Evolutionary conservation across 768 basidiomycete genomes (phyloP).

Genomic region (Trametes cinnabarina): DNA sequence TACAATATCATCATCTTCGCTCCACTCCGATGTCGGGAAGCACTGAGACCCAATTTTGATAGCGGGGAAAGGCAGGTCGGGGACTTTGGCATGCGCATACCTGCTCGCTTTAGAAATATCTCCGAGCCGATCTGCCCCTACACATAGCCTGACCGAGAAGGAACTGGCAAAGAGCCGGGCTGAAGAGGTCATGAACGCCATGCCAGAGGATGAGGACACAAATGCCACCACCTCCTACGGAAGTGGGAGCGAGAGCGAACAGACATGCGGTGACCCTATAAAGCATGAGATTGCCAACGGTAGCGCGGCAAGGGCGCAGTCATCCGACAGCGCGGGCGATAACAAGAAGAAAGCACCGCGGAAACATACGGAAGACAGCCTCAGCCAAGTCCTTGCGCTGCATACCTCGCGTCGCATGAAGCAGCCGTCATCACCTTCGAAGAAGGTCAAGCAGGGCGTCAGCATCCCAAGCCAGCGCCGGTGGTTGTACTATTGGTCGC

Average conservation of each 20-base stretch:
- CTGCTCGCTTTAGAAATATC: constrained; percentile 57
- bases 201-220: constrained; percentile 42
- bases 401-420: constrained; percentile 76
- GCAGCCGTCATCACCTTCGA: constrained; percentile 24
- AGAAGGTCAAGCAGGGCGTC: constrained; percentile 50
- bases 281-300: constrained; percentile 17
- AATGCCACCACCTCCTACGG: constrained; percentile 12
- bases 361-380: constrained; percentile 19
- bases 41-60: constrained; percentile 3
- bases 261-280: constrained; percentile 18
- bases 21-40: not conserved
- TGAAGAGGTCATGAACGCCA: constrained; percentile 46
- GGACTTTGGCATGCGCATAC: constrained; percentile 82
- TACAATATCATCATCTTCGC: not conserved
- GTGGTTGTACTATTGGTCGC: constrained; percentile 77
- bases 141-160: constrained; percentile 45
- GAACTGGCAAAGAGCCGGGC: constrained; percentile 49
- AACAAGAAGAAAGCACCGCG: not conserved
- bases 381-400: constrained; percentile 60
- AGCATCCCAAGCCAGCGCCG: constrained; percentile 81
- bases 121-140: constrained; percentile 47
- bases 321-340: not conserved
- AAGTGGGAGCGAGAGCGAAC: not conserved
- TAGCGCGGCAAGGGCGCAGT: not conserved
- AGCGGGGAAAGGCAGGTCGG: constrained; percentile 85